Base-by-base conservation (phyloP, 257 asterid genomes). In the Cinchona pubescens region DNA sequence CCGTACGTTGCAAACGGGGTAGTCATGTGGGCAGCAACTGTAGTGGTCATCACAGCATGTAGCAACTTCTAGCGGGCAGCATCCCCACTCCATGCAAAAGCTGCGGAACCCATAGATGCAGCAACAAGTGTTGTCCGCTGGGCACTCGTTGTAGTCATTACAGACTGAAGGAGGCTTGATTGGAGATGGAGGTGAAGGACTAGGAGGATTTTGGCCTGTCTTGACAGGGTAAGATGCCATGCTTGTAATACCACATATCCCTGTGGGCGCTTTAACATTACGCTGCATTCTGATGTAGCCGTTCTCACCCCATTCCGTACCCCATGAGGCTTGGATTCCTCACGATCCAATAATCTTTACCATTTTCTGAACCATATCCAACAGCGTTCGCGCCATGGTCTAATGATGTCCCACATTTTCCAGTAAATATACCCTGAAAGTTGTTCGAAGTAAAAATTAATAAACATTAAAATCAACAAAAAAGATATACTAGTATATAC, bases 291-390 rank as follows among this genome's bases (percentile, higher is more conserved):
- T 88, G 38, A 92, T 9, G 82, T 90, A 92, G 25, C 97, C 97
- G 0, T 73, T 21, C 60, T 92, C 97, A 7, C 97, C 97, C 97
- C 97, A 92, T 12, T 75, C 67, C 0, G 56, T 56, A 19, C 96
- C 97, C 92, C 96, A 92, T 0, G 97, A 92, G 88, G n/a, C n/a
- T n/a, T n/a, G n/a, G n/a, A n/a, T 92, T 92, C 82, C 92, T 82
- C 2, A 92, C 90, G 0, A 90, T 89, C 96, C 96, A 90, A 62
- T 88, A 92, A 60, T 92, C 96, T 0, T 65, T 11, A 15, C 88
- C 92, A 7, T 81, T 67, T 72, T 84, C 94, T 1, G 80, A 67
- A 27, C 96, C 96, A 25, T 90, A 90, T 7, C 97, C 97, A 15
- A 92, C 95, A 30, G 73, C 92, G 55, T 40, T 80, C 77, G 90